A percentile compares a stretch with the other conserved stretches of the same genome.
Conservation (phyloP, 768 basidiomycete species). For the Russula emetica region DNA sequence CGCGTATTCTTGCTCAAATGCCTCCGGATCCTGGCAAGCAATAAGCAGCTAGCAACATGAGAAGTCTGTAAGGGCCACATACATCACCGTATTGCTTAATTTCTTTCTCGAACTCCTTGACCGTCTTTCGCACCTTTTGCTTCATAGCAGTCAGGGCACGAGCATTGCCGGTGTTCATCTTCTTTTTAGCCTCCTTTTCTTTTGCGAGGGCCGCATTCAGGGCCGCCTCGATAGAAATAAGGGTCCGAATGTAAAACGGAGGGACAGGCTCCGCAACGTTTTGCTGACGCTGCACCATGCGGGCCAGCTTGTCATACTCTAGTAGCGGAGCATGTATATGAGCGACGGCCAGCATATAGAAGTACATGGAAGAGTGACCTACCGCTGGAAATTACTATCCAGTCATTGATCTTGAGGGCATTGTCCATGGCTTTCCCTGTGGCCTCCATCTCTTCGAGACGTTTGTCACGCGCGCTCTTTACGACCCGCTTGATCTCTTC, state of each 20-base stretch:
- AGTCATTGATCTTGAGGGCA: conserved; percentile 93
- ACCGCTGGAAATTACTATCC: conserved; percentile 90
- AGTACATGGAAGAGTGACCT: conserved; percentile 30
- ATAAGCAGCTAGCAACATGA: neutral
- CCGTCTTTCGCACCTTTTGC: conserved; percentile 90
- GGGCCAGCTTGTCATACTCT: conserved; percentile 96
- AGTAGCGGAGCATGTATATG: conserved; percentile 34
- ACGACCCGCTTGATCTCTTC: conserved; percentile 69
- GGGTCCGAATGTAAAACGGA: conserved; percentile 75
- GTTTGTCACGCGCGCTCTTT: conserved; percentile 87
- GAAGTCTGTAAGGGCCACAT: conserved; percentile 29
- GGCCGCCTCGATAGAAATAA: conserved; percentile 69
- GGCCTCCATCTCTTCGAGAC: conserved; percentile 91
- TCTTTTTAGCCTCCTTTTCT: conserved; percentile 92
- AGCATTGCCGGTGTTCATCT: conserved; percentile 92
- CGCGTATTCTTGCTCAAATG: conserved; percentile 73
- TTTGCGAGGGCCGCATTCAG: conserved; percentile 69
- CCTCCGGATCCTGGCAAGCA: conserved; percentile 71
- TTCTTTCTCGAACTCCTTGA: conserved; percentile 83
- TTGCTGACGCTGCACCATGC: conserved; percentile 84
- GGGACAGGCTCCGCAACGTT: conserved; percentile 84
- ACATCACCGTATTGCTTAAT: conserved; percentile 78
- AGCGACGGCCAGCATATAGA: conserved; percentile 13
- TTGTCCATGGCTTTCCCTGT: conserved; percentile 91
- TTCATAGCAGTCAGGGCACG: conserved; percentile 97